phyloP scores from a whole-genome alignment of 495 filamentous ascomycete species.

The Aeminium ludgeri region DNA sequence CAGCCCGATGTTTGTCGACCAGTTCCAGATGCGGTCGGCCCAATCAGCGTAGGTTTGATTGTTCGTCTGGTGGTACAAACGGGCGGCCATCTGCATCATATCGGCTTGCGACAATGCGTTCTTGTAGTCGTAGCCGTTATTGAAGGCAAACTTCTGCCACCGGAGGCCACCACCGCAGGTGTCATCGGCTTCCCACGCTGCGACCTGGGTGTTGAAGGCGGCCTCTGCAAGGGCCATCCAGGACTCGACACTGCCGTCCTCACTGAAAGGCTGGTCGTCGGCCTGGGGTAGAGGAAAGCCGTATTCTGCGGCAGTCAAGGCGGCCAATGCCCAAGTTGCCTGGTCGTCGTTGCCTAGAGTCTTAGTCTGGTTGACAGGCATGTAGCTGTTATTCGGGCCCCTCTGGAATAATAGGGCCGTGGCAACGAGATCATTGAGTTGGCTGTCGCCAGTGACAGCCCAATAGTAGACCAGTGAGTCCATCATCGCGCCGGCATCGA shows the following conservation, averaged over 20 bases:
- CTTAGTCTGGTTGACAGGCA: conserved; percentile 63
- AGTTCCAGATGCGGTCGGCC: conserved; percentile 61
- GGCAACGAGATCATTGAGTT: conserved; percentile 51
- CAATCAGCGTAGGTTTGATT: conserved; percentile 65
- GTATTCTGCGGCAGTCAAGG: conserved; percentile 21
- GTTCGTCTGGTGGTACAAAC: conserved; percentile 57
- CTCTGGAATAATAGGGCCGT: conserved; percentile 58
- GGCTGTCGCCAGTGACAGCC: conserved; percentile 57
- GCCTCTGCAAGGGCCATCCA: conserved; percentile 20
- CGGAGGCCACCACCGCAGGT: conserved; percentile 28
- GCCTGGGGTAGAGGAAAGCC: conserved; percentile 12
- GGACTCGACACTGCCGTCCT: not conserved
- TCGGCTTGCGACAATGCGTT: conserved; percentile 66
- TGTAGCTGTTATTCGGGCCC: conserved; percentile 49
- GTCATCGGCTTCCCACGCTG: conserved; percentile 45
- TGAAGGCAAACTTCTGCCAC: conserved; percentile 75
- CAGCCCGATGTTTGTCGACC: conserved; percentile 45
- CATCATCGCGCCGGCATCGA: conserved; percentile 66
- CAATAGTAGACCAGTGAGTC: conserved; percentile 68
- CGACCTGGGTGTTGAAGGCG: conserved; percentile 20
- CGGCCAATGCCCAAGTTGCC: conserved; percentile 21
- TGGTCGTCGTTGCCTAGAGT: conserved; percentile 23
- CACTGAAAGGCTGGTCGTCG: conserved; percentile 6
- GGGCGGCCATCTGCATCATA: conserved; percentile 64
- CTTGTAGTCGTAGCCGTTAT: conserved; percentile 68